Evolutionary conservation across 2,329 filamentous ascomycete species (phyloP), one percentile per base, ranked within the genome.

Genomic region (Scedosporium dehoogii): DNA sequence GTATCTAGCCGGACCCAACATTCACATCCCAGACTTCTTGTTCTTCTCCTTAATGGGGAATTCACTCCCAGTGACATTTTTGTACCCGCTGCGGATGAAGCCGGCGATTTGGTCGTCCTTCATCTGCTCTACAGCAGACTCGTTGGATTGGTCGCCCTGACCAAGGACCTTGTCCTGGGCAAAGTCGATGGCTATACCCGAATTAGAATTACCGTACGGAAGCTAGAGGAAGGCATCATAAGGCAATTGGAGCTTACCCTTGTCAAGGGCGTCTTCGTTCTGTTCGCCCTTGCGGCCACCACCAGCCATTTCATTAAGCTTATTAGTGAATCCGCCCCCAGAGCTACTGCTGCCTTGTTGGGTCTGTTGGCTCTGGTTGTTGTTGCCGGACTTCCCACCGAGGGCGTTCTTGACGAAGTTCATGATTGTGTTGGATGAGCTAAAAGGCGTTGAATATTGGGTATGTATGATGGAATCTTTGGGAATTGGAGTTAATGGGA

Each of bases 221-320:
- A 12, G 14, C 10, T 6, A 12, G 33, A 38, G 33, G n/a, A 41
- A 29, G 55, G 59, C 59, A 3, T 25, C 16, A 60, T 21, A n/a
- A 58, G 23, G 18, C 16, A 21, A 27, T 9, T 42, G 63, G 18
- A 57, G 46, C 64, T 25, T 65, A 91, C 89, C 87, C 78, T 94
- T 94, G 77, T 94, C 90, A 60, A 94, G 83, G n/a, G 73, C 76
- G 70, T 93, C 89, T 74, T 94, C 90, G 68, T 92, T 89, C 83
- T 91, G 87, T 82, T 93, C 90, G 71, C 87, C 85, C 74, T 89
- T 78, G 41, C 75, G 75, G 44, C 90, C 90, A 61, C 90, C 90
- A 42, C 90, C 90, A 21, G 87, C 88, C 67, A 86, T 79, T 63
- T 75, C 72, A 78, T 93, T 90, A 64, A 92, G 60, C 78, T 90